Base-by-base conservation (phyloP, 345 rosid genomes). In the Hevea brasiliensis region DNA sequence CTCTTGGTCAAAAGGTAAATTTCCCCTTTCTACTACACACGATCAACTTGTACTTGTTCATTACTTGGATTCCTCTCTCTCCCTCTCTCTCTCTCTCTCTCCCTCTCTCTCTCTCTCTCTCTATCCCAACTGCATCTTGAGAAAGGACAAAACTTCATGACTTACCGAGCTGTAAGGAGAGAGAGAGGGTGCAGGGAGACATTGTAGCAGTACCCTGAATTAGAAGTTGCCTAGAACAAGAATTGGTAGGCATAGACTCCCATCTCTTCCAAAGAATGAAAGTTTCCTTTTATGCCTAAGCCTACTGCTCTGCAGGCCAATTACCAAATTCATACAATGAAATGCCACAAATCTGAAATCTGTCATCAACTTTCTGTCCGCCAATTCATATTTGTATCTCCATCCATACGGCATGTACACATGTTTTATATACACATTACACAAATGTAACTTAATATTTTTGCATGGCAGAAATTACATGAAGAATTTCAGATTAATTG, bases 71-170 rank as follows among this genome's bases (percentile, higher is more conserved):
- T 8, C 24, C 2, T 54, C 18, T 12, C 40, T 24, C 24, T n/a
- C n/a, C n/a, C n/a, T n/a, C n/a, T n/a, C n/a, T n/a, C n/a, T n/a
- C n/a, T n/a, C n/a, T n/a, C n/a, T n/a, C n/a, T n/a, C n/a, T n/a
- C n/a, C n/a, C n/a, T n/a, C n/a, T n/a, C n/a, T n/a, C n/a, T n/a
- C n/a, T n/a, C n/a, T n/a, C n/a, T n/a, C n/a, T n/a, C n/a, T n/a
- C n/a, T n/a, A 35, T 68, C 15, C 27, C 37, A 58, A 26, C 64
- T 10, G 54, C 67, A 66, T 48, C 68, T 47, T 72, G 24, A 72
- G 74, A 68, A 67, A 56, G 51, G 77, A 75, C 74, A 76, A 57
- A 75, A 54, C 58, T 66, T 44, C 60, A 65, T 8, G 53, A 17
- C 26, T n/a, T 45, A n/a, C n/a, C n/a, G n/a, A 50, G n/a, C n/a